Evolutionary conservation across 2,329 filamentous ascomycete genomes (phyloP).

Genomic region (Bipolaris sorokiniana): DNA sequence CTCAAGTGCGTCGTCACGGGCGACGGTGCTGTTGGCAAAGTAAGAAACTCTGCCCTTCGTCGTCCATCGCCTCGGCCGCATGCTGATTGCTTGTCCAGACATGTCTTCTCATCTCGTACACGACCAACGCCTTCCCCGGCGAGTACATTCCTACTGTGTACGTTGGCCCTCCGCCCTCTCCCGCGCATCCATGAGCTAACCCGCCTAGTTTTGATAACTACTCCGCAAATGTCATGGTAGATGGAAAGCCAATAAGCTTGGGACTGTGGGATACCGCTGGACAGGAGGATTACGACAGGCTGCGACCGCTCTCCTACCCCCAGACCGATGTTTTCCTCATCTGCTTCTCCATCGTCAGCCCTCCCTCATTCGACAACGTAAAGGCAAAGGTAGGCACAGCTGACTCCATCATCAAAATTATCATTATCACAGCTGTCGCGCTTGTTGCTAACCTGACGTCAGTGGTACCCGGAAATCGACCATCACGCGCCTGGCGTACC

Average conservation of each 20-base stretch:
- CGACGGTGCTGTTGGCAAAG: slow-evolving; percentile 99
- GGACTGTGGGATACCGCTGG: slow-evolving; percentile 98
- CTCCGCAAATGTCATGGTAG: slow-evolving; percentile 98
- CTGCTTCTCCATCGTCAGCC: slow-evolving; percentile 98
- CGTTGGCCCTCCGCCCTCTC: slow-evolving; percentile 42
- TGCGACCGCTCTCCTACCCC: slow-evolving; percentile 93
- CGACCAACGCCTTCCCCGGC: slow-evolving; percentile 98
- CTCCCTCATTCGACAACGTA: slow-evolving; percentile 98
- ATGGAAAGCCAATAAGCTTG: slow-evolving; percentile 95
- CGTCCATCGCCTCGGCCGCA: slow-evolving; percentile 12
- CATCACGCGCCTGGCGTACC: slow-evolving; percentile 95
- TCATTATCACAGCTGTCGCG: neutral
- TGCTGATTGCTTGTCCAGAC: slow-evolving; percentile 65
- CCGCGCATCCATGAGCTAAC: slow-evolving; percentile 31
- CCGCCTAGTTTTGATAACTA: slow-evolving; percentile 90
- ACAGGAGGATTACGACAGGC: slow-evolving; percentile 96
- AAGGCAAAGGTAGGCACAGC: slow-evolving; percentile 82
- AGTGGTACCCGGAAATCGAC: slow-evolving; percentile 98
- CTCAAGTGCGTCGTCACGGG: slow-evolving; percentile 99
- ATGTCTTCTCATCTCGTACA: slow-evolving; percentile 98
- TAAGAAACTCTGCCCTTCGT: slow-evolving; percentile 54
- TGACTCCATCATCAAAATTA: slow-evolving; percentile 25
- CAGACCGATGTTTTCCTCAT: slow-evolving; percentile 99
- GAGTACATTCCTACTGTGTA: slow-evolving; percentile 99
- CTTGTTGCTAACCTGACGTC: slow-evolving; percentile 23